Evolutionary conservation across 1,139 yeast genomes (phyloP).

Genomic region (Geotrichum phurueaensis): DNA sequence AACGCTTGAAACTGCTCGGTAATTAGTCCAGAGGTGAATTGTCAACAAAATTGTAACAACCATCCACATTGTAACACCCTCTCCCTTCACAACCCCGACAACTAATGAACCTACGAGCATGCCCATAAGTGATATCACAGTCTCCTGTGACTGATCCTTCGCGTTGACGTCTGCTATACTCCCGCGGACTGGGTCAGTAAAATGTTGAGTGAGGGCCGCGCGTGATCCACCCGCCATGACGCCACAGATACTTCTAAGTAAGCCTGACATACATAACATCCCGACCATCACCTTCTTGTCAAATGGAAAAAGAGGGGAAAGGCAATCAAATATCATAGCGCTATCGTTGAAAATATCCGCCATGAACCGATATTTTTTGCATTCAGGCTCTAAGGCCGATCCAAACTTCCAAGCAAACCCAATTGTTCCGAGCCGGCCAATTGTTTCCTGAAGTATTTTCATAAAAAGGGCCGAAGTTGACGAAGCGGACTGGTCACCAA

Average conservation of each 20-base stretch:
- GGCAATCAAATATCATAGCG: slow-evolving; percentile 35
- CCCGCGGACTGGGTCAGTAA: slow-evolving; percentile 34
- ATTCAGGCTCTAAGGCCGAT: slow-evolving; percentile 36
- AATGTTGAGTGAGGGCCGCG: slow-evolving; percentile 39
- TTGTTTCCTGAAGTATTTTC: slow-evolving; percentile 37
- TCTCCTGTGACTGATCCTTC: slow-evolving; percentile 39
- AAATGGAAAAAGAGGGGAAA: slow-evolving; percentile 34
- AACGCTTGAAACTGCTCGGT: slow-evolving; percentile 35
- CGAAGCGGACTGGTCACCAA: slow-evolving; percentile 37
- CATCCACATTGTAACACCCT: slow-evolving; percentile 33
- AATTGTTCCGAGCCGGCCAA: slow-evolving; percentile 38
- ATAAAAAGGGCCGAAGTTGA: slow-evolving; percentile 37
- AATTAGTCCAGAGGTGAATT: slow-evolving; percentile 36
- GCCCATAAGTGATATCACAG: slow-evolving; percentile 37
- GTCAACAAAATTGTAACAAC: slow-evolving; percentile 28
- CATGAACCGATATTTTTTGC: slow-evolving; percentile 35
- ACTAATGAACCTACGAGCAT: slow-evolving; percentile 36
- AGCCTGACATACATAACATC: slow-evolving; percentile 35
- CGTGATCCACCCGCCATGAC: slow-evolving; percentile 39
- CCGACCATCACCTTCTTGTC: slow-evolving; percentile 25
- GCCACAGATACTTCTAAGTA: slow-evolving; percentile 35
- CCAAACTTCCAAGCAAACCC: slow-evolving; percentile 38
- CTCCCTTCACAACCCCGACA: slow-evolving; percentile 32
- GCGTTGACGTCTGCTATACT: slow-evolving; percentile 38
- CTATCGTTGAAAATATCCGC: slow-evolving; percentile 38